A percentile compares a stretch with the other conserved stretches of the same genome.
phyloP scores from a whole-genome alignment of 2,329 filamentous ascomycete genomes.

The Aureobasidium sp. region DNA sequence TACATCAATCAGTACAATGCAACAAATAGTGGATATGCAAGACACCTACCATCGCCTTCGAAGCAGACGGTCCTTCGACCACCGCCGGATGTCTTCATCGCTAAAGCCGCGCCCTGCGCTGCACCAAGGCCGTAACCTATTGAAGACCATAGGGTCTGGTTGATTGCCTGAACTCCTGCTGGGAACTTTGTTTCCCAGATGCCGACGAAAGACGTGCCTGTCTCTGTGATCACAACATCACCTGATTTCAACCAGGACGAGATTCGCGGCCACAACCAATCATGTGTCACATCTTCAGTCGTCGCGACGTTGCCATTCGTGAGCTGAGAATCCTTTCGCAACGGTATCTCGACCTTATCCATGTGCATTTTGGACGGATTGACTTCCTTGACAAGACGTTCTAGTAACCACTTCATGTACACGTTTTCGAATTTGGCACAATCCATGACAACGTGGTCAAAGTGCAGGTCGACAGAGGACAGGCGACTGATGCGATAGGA shows the following conservation, averaged over 20 bases:
- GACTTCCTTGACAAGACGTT: neutral
- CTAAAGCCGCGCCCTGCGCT: conserved; percentile 64
- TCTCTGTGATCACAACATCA: conserved; percentile 80
- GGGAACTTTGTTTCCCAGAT: conserved; percentile 83
- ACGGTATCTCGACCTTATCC: conserved; percentile 16
- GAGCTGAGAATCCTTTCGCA: conserved; percentile 29
- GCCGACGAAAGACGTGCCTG: conserved; percentile 81
- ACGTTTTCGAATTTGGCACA: conserved; percentile 5
- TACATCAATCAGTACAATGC: neutral
- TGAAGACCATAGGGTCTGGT: conserved; percentile 66
- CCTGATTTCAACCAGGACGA: conserved; percentile 63
- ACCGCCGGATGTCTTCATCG: conserved; percentile 41
- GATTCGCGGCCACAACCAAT: conserved; percentile 70
- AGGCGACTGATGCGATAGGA: conserved; percentile 22
- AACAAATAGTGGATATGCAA: conserved; percentile 30
- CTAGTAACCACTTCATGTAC: conserved; percentile 39
- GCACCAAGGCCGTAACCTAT: conserved; percentile 60
- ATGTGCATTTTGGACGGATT: neutral
- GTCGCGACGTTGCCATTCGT: conserved; percentile 17
- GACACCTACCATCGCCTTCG: conserved; percentile 37
- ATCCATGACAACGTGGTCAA: conserved; percentile 51
- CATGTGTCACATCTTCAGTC: conserved; percentile 48
- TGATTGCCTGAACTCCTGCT: conserved; percentile 66
- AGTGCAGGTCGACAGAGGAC: conserved; percentile 35
- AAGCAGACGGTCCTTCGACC: conserved; percentile 14